A percentile compares a stretch with the other conserved stretches of the same genome.
Evolutionary conservation across 306 rosid species (phyloP).

Genomic region (Hylodesmum podocarpum): DNA sequence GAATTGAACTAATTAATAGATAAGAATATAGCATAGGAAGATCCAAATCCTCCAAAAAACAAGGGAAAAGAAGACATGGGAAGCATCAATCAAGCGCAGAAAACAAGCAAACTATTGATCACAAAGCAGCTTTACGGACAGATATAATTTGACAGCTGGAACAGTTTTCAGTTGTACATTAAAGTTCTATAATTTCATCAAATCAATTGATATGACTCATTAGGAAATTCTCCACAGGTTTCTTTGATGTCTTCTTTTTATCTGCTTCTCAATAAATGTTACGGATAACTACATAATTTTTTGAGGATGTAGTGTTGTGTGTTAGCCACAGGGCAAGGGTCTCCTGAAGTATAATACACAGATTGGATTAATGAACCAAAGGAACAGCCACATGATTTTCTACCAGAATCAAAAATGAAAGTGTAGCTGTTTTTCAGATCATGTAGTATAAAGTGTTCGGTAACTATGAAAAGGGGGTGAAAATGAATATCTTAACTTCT

Average conservation of each 20-base stretch:
- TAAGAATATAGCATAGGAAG: not conserved
- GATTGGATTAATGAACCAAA: not conserved
- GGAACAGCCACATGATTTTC: conserved; percentile 2
- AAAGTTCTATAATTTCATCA: not conserved
- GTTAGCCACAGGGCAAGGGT: not conserved
- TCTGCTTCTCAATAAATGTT: not conserved
- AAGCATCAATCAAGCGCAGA: not conserved
- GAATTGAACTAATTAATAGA: conserved; percentile 2
- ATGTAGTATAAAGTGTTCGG: not conserved
- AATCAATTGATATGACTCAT: not conserved
- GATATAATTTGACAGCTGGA: not conserved
- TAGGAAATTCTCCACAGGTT: conserved; percentile 3
- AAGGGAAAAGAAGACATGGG: not conserved
- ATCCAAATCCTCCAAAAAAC: not conserved
- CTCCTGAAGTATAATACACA: not conserved
- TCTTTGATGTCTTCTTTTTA: conserved; percentile 3
- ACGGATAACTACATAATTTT: not conserved
- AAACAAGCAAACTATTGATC: not conserved
- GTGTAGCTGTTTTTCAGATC: not conserved
- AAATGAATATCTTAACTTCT: not conserved
- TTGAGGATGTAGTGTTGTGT: not conserved
- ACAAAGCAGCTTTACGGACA: not conserved
- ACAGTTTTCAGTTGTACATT: not conserved
- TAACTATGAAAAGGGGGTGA: not conserved
- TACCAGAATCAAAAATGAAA: not conserved